Percentiles rank a stretch among this genome's conserved stretches.
Conservation (phyloP, 805 yeast genomes). For the Pichia sporocuriosa region DNA sequence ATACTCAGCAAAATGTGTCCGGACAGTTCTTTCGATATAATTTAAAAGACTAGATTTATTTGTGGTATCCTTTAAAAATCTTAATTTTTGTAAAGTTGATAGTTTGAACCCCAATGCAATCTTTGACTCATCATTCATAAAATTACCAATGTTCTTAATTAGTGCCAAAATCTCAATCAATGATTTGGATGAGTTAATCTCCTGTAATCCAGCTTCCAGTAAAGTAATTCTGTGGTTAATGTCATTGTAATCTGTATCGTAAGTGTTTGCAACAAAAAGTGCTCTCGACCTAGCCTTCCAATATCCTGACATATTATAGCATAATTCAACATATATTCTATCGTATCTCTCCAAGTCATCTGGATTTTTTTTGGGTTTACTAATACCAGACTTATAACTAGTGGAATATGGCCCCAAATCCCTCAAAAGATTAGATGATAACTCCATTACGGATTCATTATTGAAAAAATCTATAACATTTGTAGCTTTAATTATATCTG, state of each 20-base stretch:
- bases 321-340: conserved; percentile 58
- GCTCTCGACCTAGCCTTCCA: conserved; percentile 72
- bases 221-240: conserved; percentile 46
- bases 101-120: conserved; percentile 66
- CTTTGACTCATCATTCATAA: conserved; percentile 67
- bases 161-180: conserved; percentile 56
- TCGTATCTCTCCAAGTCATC: conserved; percentile 60
- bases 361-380: conserved; percentile 48
- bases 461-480: conserved; percentile 65
- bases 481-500: conserved; percentile 42
- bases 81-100: conserved; percentile 60
- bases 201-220: conserved; percentile 53
- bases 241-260: conserved; percentile 62
- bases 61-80: conserved; percentile 64
- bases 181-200: conserved; percentile 44
- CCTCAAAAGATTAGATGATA: conserved; percentile 48
- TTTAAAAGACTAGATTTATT: conserved; percentile 68
- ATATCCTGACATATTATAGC: conserved; percentile 59
- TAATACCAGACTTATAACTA: conserved; percentile 33
- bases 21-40: conserved; percentile 62
- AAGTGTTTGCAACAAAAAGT: conserved; percentile 45
- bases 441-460: conserved; percentile 55
- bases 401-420: conserved; percentile 59
- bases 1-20: conserved; percentile 59
- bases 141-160: conserved; percentile 68